phyloP scores from a whole-genome alignment of 2,329 filamentous ascomycete species.

The Microcyclosporella mali region DNA sequence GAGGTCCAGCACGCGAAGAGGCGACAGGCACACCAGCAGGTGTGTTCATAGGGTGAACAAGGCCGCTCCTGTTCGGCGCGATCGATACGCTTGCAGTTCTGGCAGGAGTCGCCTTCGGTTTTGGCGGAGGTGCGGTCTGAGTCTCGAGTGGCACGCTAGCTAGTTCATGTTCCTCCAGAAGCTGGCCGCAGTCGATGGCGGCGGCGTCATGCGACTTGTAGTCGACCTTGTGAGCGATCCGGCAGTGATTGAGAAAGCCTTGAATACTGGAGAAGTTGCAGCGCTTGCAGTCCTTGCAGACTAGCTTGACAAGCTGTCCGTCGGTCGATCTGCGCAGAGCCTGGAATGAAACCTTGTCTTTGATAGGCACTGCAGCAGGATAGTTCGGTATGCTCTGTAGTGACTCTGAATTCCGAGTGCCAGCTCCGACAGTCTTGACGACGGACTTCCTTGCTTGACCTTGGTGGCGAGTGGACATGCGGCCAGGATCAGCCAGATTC shows the following conservation, averaged over 20 bases:
- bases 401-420: conserved; percentile 54
- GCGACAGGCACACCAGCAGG: conserved; percentile 11
- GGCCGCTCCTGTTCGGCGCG: conserved; percentile 6
- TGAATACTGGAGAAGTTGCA: conserved; percentile 94
- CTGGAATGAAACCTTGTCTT: conserved; percentile 66
- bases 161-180: conserved; percentile 63
- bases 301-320: conserved; percentile 78
- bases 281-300: conserved; percentile 78
- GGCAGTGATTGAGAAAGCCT: conserved; percentile 98
- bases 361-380: conserved; percentile 66
- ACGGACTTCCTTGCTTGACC: conserved; percentile 44
- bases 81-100: conserved; percentile 11
- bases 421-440: conserved; percentile 52
- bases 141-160: conserved; percentile 27
- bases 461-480: conserved; percentile 72
- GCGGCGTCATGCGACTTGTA: conserved; percentile 96
- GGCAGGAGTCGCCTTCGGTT: conserved; percentile 13
- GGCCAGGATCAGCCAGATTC: conserved; percentile 45
- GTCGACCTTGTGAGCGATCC: conserved; percentile 86
- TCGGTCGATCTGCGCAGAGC: conserved; percentile 77
- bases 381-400: conserved; percentile 53
- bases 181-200: conserved; percentile 77
- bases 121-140: conserved; percentile 14
- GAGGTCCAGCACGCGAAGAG: conserved; percentile 11
- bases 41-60: conserved; percentile 29